Conservation (phyloP, 2,329 filamentous ascomycete genomes). For the Fusarium sp. region DNA sequence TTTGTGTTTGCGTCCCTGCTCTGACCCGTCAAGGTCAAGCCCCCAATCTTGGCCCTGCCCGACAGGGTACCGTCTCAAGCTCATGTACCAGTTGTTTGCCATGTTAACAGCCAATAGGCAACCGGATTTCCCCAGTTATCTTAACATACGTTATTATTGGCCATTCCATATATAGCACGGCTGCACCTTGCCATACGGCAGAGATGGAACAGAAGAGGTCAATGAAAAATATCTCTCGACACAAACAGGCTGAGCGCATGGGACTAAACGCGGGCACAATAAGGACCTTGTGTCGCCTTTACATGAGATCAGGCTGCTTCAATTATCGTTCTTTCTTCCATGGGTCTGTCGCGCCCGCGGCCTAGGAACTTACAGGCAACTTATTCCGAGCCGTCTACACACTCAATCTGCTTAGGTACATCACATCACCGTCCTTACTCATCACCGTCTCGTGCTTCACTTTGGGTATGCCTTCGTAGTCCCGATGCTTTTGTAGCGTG, state of each 20-base stretch:
- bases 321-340: neutral
- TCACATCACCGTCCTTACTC: neutral
- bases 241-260: neutral
- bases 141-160: neutral
- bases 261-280: neutral
- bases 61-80: neutral
- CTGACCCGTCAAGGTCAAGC: neutral
- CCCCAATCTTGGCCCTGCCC: neutral
- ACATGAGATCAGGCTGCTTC: neutral
- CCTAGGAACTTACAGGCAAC: neutral
- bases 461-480: neutral
- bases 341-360: neutral
- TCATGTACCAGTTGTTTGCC: neutral
- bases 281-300: neutral
- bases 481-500: neutral
- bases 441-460: neutral
- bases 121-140: too few species aligned
- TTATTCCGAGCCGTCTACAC: neutral
- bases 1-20: too few species aligned
- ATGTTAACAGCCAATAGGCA: neutral
- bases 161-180: neutral
- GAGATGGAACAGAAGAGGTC: neutral
- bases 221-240: neutral
- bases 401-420: neutral
- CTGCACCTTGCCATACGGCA: neutral